Conservation (phyloP, 345 rosid genomes). For the Sonneratia caseolaris region DNA sequence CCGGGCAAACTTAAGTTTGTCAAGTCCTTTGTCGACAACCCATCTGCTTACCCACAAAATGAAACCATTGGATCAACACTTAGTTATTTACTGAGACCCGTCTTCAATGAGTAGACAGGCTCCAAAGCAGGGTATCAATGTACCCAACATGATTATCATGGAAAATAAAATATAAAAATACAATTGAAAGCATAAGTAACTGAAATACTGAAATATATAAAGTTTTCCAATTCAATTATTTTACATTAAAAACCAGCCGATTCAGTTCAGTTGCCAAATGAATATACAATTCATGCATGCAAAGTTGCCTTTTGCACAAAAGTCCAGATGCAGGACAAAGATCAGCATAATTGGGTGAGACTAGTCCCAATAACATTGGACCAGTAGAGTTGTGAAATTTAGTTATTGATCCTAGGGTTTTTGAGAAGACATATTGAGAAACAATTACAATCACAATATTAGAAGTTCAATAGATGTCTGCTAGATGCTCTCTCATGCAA, state of each 20-base stretch:
- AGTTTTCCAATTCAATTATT: neutral
- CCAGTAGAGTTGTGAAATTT: neutral
- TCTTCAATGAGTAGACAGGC: neutral
- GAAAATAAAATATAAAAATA: neutral
- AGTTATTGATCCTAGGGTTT: neutral
- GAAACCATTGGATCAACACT: neutral
- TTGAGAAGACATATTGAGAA: neutral
- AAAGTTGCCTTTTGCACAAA: neutral
- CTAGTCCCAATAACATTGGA: neutral
- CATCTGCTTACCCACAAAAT: slow-evolving; percentile 36
- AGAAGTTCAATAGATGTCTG: neutral
- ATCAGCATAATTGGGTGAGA: too few species aligned
- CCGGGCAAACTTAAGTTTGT: slow-evolving; percentile 66
- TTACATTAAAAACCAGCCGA: neutral
- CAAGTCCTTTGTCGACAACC: slow-evolving; percentile 51
- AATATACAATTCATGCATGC: neutral
- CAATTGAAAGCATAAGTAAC: neutral
- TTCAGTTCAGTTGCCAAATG: neutral
- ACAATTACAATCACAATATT: neutral
- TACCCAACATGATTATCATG: neutral
- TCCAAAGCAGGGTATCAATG: neutral
- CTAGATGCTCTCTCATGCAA: neutral
- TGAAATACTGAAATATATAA: neutral
- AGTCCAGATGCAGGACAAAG: neutral
- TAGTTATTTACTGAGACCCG: neutral